phyloP scores from a whole-genome alignment of 148 eudicot genomes.

The Rhododendron vialii region DNA sequence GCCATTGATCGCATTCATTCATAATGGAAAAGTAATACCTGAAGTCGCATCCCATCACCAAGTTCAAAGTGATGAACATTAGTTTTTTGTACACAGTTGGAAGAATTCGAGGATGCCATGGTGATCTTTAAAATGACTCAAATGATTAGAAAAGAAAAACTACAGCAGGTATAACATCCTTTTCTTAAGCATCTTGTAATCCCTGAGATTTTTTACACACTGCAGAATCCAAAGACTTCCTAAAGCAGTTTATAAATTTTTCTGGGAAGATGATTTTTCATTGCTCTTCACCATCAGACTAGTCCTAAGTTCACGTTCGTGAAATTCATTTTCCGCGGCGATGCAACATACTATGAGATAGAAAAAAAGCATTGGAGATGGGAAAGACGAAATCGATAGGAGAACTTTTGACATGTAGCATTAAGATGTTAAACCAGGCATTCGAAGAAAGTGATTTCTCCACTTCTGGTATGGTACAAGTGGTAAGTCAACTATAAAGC shows the following conservation, averaged over 20 bases:
- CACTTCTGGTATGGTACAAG: background rate
- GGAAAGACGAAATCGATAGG: background rate
- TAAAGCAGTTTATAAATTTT: background rate
- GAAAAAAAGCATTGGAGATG: background rate
- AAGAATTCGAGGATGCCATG: background rate
- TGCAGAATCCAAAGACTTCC: background rate
- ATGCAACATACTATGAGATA: background rate
- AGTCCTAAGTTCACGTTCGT: background rate
- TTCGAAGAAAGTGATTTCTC: background rate
- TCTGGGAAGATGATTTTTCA: background rate
- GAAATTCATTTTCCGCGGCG: background rate
- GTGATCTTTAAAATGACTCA: background rate
- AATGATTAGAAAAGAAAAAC: background rate
- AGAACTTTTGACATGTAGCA: background rate
- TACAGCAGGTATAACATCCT: background rate
- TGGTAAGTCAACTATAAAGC: too few species aligned
- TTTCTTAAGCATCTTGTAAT: background rate
- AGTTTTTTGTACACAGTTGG: background rate
- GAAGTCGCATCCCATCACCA: slow-evolving; percentile 15
- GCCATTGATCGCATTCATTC: background rate
- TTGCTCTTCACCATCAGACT: background rate
- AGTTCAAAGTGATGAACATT: slow-evolving; percentile 9
- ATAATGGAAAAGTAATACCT: slow-evolving; percentile 3
- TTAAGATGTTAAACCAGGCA: background rate
- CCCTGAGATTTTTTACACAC: background rate